These are phyloP conservation scores for Moesziomyces aphidis DNA, from an alignment of 1,284 basidiomycete genomes.

Conservation along the genomic window DNA sequence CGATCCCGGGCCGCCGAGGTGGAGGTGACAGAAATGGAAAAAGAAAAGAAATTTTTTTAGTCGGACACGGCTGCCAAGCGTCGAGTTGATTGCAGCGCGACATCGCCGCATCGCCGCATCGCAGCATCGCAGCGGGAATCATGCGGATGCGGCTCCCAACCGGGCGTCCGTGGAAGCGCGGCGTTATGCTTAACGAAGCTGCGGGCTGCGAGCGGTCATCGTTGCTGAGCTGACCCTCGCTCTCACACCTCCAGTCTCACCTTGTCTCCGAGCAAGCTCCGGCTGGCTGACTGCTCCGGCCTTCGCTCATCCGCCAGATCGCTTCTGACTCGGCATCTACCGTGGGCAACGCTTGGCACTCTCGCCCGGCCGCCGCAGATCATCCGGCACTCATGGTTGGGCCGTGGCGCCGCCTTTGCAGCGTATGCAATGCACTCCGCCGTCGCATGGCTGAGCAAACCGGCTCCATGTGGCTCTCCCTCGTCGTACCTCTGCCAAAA, in stretches of 20 bases:
- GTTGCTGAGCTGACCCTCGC: not conserved
- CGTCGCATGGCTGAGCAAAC: not conserved
- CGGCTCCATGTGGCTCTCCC: not conserved
- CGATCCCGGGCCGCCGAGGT: not conserved
- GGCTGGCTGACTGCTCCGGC: not conserved
- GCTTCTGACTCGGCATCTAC: not conserved
- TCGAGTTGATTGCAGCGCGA: no score
- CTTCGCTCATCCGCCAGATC: not conserved
- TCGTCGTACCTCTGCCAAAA: no score
- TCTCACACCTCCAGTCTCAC: not conserved
- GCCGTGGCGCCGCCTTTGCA: no score
- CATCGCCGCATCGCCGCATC: no score
- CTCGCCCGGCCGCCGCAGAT: not conserved
- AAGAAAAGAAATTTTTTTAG: not conserved
- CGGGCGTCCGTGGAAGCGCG: not conserved
- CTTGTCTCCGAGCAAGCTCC: not conserved
- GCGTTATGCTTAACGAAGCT: not conserved
- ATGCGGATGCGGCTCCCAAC: not conserved
- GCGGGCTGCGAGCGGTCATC: not conserved
- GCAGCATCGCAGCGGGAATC: conserved; percentile 1
- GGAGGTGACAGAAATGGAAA: not conserved
- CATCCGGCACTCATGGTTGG: not conserved
- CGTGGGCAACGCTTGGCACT: not conserved
- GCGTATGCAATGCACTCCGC: not conserved
- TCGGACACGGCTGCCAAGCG: no score